A percentile compares a stretch with the other conserved stretches of the same genome.
Evolutionary conservation across 1,284 basidiomycete species (phyloP).

Genomic region (Cronartium quercuum): DNA sequence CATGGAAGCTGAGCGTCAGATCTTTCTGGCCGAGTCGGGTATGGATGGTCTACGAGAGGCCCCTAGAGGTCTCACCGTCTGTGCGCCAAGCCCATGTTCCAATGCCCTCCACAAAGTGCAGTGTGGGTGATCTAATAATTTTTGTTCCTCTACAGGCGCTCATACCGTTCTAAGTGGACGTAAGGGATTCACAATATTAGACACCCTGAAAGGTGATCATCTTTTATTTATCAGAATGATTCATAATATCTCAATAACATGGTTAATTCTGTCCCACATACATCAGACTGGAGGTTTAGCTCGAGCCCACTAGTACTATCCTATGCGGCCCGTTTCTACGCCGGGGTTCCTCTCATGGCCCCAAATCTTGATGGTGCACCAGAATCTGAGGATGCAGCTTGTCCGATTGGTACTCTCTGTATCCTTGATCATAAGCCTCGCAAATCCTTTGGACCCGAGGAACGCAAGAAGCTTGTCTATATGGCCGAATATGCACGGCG

Average conservation of each 20-base stretch:
- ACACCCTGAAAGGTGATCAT: background rate
- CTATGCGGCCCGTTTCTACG: conserved; percentile 28
- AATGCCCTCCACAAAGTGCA: background rate
- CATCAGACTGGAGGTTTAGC: conserved; percentile 38
- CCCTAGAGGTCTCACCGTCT: background rate
- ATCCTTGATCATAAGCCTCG: conserved; percentile 45
- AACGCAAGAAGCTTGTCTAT: conserved; percentile 44
- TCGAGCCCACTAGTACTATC: conserved; percentile 14
- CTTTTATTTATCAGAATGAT: no score
- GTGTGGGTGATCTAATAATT: background rate
- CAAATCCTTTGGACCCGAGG: conserved; percentile 42
- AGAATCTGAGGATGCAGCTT: conserved; percentile 32
- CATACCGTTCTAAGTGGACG: conserved; percentile 1
- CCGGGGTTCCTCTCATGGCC: conserved; percentile 40
- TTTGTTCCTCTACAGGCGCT: background rate
- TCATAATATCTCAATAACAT: no score
- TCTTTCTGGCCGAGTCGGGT: conserved; percentile 42
- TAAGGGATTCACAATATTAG: background rate
- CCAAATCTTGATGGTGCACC: conserved; percentile 28
- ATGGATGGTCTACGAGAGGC: background rate
- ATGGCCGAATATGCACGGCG: conserved; percentile 41
- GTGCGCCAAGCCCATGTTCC: background rate
- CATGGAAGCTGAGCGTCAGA: conserved; percentile 43
- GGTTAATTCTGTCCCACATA: no score
- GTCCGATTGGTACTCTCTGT: conserved; percentile 46